Evolutionary conservation across 768 basidiomycete genomes (phyloP).

Genomic region (Leccinum rimulosum): DNA sequence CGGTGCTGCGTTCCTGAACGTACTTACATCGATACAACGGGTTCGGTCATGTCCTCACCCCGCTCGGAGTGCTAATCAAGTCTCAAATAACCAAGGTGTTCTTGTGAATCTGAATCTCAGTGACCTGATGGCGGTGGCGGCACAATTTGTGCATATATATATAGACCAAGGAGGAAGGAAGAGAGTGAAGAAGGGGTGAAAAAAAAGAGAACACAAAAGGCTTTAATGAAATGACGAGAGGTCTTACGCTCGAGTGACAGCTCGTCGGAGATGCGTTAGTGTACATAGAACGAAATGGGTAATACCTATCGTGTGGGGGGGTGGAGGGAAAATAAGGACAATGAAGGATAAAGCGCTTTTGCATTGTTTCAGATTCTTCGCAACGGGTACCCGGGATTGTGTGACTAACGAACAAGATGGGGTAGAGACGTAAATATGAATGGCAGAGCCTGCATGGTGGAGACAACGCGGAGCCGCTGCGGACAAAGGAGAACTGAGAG

Average conservation of each 20-base stretch:
- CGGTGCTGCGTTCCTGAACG: neutral
- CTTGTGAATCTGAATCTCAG: neutral
- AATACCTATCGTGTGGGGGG: neutral
- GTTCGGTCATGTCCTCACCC: neutral
- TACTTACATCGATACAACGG: neutral
- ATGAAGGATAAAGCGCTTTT: neutral
- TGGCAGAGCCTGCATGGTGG: slow-evolving; percentile 18
- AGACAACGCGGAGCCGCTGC: neutral
- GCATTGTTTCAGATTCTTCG: slow-evolving; percentile 7
- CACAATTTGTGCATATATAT: neutral
- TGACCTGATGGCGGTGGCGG: neutral
- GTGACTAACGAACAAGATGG: slow-evolving; percentile 14
- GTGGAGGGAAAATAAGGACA: slow-evolving; percentile 4
- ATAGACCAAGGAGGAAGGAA: neutral
- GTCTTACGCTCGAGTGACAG: neutral
- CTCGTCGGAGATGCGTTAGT: neutral
- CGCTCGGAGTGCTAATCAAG: neutral
- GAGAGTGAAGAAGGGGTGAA: neutral
- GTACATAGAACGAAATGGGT: neutral
- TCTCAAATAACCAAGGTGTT: neutral
- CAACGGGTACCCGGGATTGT: slow-evolving; percentile 1
- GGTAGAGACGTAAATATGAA: slow-evolving; percentile 16
- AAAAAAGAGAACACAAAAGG: neutral
- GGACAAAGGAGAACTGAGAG: slow-evolving; percentile 7
- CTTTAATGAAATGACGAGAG: slow-evolving; percentile 9